A percentile compares a stretch with the other conserved stretches of the same genome.
phyloP scores from a whole-genome alignment of 2,329 filamentous ascomycete species.

The Pleoardoris graminearum region DNA sequence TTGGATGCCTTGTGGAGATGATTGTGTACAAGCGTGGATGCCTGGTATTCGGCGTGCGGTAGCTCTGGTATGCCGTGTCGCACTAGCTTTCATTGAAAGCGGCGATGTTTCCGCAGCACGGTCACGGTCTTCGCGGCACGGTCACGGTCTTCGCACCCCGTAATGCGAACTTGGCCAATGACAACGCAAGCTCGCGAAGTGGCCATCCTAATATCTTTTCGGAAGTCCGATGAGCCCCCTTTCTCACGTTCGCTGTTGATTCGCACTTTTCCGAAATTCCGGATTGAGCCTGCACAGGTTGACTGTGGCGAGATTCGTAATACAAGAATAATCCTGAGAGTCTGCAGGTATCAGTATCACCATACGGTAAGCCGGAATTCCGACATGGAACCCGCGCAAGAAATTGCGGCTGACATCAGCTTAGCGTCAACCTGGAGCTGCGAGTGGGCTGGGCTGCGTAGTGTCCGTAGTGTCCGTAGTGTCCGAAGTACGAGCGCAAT shows the following conservation, averaged over 20 bases:
- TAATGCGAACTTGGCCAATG: constrained; percentile 1
- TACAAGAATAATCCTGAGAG: not conserved
- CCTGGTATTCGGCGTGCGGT: not conserved
- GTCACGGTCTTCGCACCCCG: not conserved
- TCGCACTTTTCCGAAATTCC: not conserved
- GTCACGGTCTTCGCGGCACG: not conserved
- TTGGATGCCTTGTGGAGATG: not conserved
- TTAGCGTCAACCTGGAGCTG: not conserved
- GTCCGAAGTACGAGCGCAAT: not conserved
- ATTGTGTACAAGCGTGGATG: not conserved
- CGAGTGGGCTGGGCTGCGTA: not conserved
- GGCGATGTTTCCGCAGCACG: not conserved
- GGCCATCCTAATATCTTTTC: not conserved
- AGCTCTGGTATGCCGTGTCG: not conserved
- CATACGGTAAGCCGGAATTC: not conserved
- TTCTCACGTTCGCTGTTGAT: not conserved
- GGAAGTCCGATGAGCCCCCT: not conserved
- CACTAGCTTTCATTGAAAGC: not conserved
- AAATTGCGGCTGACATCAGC: not conserved
- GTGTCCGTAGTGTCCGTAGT: not conserved
- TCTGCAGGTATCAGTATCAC: not conserved
- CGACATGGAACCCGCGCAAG: not conserved
- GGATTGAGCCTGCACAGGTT: not conserved
- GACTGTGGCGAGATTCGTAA: not conserved
- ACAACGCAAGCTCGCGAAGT: not conserved